A percentile compares a stretch with the other conserved stretches of the same genome.
These are phyloP conservation scores for Ophiostoma pallidulum DNA, from an alignment of 2,329 filamentous ascomycete species.

Conservation along the genomic window DNA sequence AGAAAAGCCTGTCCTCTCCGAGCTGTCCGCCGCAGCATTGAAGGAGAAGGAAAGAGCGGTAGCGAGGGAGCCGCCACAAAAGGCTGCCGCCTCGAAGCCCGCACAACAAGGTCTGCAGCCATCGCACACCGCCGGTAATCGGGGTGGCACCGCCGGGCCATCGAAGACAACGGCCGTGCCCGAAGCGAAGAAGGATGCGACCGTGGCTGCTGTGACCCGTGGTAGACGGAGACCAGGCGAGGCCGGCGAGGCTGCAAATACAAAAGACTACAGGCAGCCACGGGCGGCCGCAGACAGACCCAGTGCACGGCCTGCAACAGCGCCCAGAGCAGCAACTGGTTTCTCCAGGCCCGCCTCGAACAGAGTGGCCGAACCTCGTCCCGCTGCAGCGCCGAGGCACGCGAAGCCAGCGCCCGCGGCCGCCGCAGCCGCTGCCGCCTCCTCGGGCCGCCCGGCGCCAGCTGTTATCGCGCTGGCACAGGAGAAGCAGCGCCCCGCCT, in stretches of 20 bases:
- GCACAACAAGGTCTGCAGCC: constrained; percentile 32
- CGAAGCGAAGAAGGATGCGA: neutral
- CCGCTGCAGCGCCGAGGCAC: neutral
- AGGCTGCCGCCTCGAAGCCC: neutral
- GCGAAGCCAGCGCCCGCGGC: neutral
- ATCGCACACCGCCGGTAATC: constrained; percentile 42
- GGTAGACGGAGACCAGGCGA: constrained; percentile 6
- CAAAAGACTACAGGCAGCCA: neutral
- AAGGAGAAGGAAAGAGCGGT: constrained; percentile 7
- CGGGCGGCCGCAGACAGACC: neutral
- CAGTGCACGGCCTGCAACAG: neutral
- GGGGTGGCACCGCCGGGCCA: constrained; percentile 19
- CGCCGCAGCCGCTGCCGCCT: neutral
- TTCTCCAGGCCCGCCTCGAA: too few relatives aligned
- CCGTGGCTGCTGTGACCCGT: neutral
- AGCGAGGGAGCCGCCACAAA: neutral
- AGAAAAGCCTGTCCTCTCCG: constrained; percentile 19
- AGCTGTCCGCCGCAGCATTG: neutral
- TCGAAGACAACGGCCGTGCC: constrained; percentile 20
- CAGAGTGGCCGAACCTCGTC: neutral
- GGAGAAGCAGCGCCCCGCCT: constrained; percentile 15
- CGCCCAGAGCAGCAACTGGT: neutral
- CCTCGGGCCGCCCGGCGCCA: neutral
- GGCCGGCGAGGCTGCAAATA: neutral
- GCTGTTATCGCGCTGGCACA: constrained; percentile 17